phyloP scores from a whole-genome alignment of 2,329 filamentous ascomycete genomes.

The Exophiala xenobiotica region DNA sequence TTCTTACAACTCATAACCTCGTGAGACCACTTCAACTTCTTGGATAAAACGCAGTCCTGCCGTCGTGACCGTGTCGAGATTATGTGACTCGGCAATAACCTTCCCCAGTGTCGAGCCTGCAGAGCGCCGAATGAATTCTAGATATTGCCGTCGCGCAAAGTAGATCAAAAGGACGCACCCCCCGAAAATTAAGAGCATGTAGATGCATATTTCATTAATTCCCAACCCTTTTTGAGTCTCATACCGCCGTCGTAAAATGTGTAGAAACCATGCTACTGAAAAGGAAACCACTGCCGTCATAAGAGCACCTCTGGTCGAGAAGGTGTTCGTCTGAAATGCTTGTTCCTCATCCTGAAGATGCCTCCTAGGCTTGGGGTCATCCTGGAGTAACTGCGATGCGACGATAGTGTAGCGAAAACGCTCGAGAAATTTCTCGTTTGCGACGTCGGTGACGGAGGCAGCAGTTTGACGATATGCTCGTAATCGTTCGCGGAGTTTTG shows the following conservation, averaged over 20 bases:
- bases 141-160: constrained; percentile 75
- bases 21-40: constrained; percentile 91
- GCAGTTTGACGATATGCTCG: constrained; percentile 23
- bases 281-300: constrained; percentile 65
- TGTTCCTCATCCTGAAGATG: constrained; percentile 16
- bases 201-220: constrained; percentile 43
- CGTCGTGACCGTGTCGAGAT: constrained; percentile 74
- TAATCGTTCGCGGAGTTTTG: constrained; percentile 21
- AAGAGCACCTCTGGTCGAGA: constrained; percentile 58
- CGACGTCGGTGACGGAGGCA: constrained; percentile 20
- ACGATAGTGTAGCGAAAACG: constrained; percentile 92
- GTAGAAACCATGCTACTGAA: constrained; percentile 63
- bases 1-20: constrained; percentile 70
- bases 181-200: constrained; percentile 31
- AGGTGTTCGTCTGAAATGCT: constrained; percentile 32
- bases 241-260: constrained; percentile 67
- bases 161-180: constrained; percentile 16
- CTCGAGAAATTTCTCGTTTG: constrained; percentile 75
- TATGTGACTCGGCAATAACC: constrained; percentile 72
- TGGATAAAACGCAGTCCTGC: constrained; percentile 81
- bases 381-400: constrained; percentile 82
- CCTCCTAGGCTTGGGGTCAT: constrained; percentile 53
- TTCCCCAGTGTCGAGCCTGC: constrained; percentile 67
- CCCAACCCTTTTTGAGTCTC: constrained; percentile 39
- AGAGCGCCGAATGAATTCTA: constrained; percentile 73